Conservation (phyloP, 306 rosid genomes). For the Rubus idaeus region DNA sequence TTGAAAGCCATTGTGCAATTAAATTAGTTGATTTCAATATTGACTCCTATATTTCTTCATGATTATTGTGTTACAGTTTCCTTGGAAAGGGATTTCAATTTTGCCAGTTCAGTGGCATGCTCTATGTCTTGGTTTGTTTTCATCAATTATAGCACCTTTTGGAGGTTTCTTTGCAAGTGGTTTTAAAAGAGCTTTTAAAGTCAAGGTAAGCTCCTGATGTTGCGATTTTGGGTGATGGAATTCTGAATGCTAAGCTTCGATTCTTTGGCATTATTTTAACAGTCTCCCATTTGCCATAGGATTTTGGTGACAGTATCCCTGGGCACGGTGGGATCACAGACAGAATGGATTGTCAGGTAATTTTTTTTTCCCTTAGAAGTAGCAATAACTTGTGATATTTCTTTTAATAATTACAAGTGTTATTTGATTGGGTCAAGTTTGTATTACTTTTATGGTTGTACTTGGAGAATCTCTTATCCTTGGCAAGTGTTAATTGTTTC, state of each 20-base stretch:
- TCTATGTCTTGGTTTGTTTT: conserved; percentile 82
- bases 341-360: conserved; percentile 99
- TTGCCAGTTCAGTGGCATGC: conserved; percentile 95
- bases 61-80: conserved; percentile 49
- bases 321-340: conserved; percentile 99
- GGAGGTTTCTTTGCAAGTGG: conserved; percentile 99
- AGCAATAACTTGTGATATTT: background rate
- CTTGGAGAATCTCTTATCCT: background rate
- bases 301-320: conserved; percentile 98
- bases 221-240: background rate
- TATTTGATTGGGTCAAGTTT: background rate
- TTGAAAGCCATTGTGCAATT: background rate
- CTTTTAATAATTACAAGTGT: background rate
- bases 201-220: conserved; percentile 58
- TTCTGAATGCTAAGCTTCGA: background rate
- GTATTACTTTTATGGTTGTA: background rate
- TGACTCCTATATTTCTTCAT: conserved; percentile 15
- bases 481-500: background rate
- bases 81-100: conserved; percentile 78
- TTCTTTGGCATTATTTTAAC: conserved; percentile 18
- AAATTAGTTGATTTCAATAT: conserved; percentile 12
- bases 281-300: conserved; percentile 48
- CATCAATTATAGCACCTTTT: conserved; percentile 95
- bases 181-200: conserved; percentile 94
- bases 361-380: background rate